Base-by-base conservation (phyloP, 2,329 filamentous ascomycete genomes). In the Alternaria novae-zelandiae region DNA sequence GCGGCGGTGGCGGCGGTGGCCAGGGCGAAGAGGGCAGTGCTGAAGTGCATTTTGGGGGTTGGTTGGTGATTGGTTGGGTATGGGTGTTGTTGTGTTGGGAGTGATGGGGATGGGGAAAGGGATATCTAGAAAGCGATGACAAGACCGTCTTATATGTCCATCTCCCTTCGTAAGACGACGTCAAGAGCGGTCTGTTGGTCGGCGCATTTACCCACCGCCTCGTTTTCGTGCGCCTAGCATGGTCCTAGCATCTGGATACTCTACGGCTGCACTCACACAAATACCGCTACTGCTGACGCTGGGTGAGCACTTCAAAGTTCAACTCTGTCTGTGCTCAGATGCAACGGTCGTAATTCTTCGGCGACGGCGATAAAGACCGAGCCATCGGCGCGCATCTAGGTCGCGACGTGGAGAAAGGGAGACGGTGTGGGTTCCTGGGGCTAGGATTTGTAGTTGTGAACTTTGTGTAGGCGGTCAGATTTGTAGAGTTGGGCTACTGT, bases 11-110 rank as follows among this genome's bases (percentile, higher is more conserved):
- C 49, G 17, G 49, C 30, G 28, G 50, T 11, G 4, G 26, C 54
- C 11, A 58, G 59, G 41, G 49, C 49, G 49, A 63, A 57, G 56
- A 59, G 32, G 25, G 56, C 30, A 50, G 23, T 54, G 54, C 30
- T 43, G 57, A 50, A 59, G 20, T 58, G 60, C 60, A 36, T 54
- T 10, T 9, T 26, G 10, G 26, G 10, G 25, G 25, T 62, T 47
- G 47, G 26, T n/a, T 23, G 41, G 15, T 30, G 46, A 5, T 26
- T 26, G 54, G 17, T 26, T 49, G 23, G 50, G 28, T 17, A 28
- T 54, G 41, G 26, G 36, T n/a, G 3, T n/a, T 20, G 32, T 2
- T 57, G 13, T 5, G 49, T 6, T 51, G 13, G n/a, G 15, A 11
- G 32, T 11, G 45, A 26, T n/a, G 17, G 8, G 4, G 7, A 36